A percentile compares a stretch with the other conserved stretches of the same genome.
Evolutionary conservation across 1,284 basidiomycete species (phyloP).

Genomic region (Bjerkandera adusta): DNA sequence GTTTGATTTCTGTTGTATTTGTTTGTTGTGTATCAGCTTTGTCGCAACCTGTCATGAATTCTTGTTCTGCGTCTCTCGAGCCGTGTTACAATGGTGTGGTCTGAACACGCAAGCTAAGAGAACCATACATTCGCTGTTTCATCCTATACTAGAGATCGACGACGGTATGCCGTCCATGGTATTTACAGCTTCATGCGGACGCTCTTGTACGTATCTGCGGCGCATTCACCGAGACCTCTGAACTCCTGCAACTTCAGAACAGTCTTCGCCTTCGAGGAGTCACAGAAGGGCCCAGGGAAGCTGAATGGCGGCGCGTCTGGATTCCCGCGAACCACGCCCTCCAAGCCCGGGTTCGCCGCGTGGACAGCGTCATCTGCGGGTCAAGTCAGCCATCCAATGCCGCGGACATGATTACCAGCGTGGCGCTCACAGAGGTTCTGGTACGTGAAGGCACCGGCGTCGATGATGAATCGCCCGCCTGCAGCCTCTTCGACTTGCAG

Average conservation of each 20-base stretch:
- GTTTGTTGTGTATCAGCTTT: no score
- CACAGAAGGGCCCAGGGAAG: slow-evolving; percentile 3
- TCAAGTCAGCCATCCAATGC: not conserved
- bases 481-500: slow-evolving; percentile 23
- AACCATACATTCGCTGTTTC: no score
- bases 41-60: no score
- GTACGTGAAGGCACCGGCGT: slow-evolving; percentile 12
- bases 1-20: no score
- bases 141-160: no score
- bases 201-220: slow-evolving; percentile 9
- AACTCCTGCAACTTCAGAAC: slow-evolving; percentile 1
- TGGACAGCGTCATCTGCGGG: slow-evolving; percentile 10
- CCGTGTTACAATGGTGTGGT: no score
- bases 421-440: slow-evolving; percentile 17
- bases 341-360: slow-evolving; percentile 5
- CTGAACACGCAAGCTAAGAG: no score
- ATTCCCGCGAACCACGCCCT: slow-evolving; percentile 12
- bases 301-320: slow-evolving; percentile 1
- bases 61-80: no score
- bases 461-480: slow-evolving; percentile 11
- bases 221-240: not conserved
- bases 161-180: no score
- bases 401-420: not conserved
- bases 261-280: slow-evolving; percentile 6
- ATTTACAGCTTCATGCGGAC: no score